Percentiles rank a stretch among this genome's conserved stretches.
These are phyloP conservation scores for Ophiostoma populinum DNA, from an alignment of 2,329 filamentous ascomycete genomes.

Conservation along the genomic window DNA sequence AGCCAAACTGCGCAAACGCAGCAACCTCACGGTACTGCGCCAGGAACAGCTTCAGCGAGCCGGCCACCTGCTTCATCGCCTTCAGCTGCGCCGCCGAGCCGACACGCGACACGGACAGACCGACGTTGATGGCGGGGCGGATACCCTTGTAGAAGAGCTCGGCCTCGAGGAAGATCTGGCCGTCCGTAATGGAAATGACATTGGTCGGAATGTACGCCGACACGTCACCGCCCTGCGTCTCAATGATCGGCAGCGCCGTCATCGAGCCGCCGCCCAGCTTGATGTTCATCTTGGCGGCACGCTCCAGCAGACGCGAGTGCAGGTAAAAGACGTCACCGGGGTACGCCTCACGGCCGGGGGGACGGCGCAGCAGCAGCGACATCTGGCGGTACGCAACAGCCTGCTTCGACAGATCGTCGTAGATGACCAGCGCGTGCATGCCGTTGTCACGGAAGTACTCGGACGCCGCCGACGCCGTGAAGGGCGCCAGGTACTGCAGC, in stretches of 20 bases:
- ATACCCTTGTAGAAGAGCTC: slow-evolving; percentile 99
- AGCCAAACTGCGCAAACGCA: slow-evolving; percentile 99
- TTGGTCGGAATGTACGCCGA: slow-evolving; percentile 99
- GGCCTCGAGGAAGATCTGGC: slow-evolving; percentile 98
- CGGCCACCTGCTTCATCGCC: slow-evolving; percentile 99
- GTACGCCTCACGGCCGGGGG: slow-evolving; percentile 97
- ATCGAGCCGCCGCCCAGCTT: slow-evolving; percentile 90
- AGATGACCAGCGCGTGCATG: slow-evolving; percentile 79
- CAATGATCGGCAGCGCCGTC: slow-evolving; percentile 93
- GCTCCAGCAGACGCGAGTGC: slow-evolving; percentile 97
- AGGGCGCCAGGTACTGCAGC: slow-evolving; percentile 85
- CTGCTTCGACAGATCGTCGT: slow-evolving; percentile 94
- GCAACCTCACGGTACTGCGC: slow-evolving; percentile 99
- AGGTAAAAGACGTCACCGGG: slow-evolving; percentile 99
- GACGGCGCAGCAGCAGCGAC: slow-evolving; percentile 93
- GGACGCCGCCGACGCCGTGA: slow-evolving; percentile 38
- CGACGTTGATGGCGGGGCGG: slow-evolving; percentile 99
- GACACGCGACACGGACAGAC: slow-evolving; percentile 99
- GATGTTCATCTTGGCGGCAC: slow-evolving; percentile 97
- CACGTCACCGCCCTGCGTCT: slow-evolving; percentile 99
- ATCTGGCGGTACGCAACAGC: slow-evolving; percentile 97
- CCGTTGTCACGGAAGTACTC: slow-evolving; percentile 73
- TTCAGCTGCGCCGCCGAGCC: slow-evolving; percentile 98
- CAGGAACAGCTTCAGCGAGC: slow-evolving; percentile 99
- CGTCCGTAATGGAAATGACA: slow-evolving; percentile 99